These are phyloP conservation scores for Sporodiniella umbellata DNA, from an alignment of 371 early-diverging fungal species.

Conservation along the genomic window DNA sequence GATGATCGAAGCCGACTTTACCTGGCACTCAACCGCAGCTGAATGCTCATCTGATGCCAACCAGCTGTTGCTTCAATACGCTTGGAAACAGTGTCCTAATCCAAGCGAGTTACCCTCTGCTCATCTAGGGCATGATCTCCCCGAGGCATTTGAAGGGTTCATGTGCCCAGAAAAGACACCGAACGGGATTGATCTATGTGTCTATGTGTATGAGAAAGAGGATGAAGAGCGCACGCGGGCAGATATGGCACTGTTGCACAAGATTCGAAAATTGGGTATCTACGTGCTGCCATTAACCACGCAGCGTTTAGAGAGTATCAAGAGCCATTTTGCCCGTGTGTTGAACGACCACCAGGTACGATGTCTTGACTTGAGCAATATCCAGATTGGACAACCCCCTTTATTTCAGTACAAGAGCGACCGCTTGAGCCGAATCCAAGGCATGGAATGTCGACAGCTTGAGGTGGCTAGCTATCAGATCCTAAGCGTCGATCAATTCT, in stretches of 20 bases:
- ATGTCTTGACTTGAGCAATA: slow-evolving; percentile 17
- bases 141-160: slow-evolving; percentile 11
- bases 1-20: slow-evolving; percentile 49
- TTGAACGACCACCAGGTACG: slow-evolving; percentile 14
- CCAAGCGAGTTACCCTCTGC: slow-evolving; percentile 11
- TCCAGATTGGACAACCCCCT: slow-evolving; percentile 13
- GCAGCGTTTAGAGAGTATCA: slow-evolving; percentile 2
- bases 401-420: slow-evolving; percentile 3
- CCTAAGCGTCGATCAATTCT: slow-evolving; percentile 34
- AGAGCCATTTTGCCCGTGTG: slow-evolving; percentile 11
- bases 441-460: slow-evolving; percentile 22
- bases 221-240: slow-evolving; percentile 13
- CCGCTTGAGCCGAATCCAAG: slow-evolving; percentile 5
- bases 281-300: slow-evolving; percentile 28
- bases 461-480: slow-evolving; percentile 41
- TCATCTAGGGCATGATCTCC: slow-evolving; percentile 3
- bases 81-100: slow-evolving; percentile 27
- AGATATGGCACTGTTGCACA: slow-evolving; percentile 29
- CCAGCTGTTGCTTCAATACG: slow-evolving; percentile 21
- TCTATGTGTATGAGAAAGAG: slow-evolving; percentile 39
- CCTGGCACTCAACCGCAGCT: slow-evolving; percentile 24
- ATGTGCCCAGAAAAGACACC: slow-evolving; percentile 40
- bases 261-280: slow-evolving; percentile 25
- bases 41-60: slow-evolving; percentile 10
- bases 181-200: slow-evolving; percentile 43